Evolutionary conservation across 768 basidiomycete genomes (phyloP).

Genomic region (Xanthoconium purpureum): DNA sequence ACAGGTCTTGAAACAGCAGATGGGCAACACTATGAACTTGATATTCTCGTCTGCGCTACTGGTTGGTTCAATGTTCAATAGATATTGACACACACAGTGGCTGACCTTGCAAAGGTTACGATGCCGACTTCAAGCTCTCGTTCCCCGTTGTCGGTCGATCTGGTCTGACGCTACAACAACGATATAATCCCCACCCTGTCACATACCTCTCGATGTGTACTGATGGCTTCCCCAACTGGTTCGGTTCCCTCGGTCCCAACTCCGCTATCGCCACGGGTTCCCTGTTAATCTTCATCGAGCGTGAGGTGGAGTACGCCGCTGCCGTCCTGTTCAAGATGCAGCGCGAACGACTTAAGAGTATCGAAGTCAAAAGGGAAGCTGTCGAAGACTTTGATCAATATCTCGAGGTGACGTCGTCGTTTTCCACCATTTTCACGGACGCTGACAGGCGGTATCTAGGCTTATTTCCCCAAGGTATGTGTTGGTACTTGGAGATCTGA

Average conservation of each 20-base stretch:
- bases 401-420: constrained; percentile 39
- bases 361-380: constrained; percentile 57
- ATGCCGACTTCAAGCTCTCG: constrained; percentile 45
- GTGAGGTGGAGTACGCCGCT: constrained; percentile 56
- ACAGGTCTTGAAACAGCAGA: constrained; percentile 57
- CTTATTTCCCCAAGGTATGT: constrained; percentile 16
- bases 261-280: constrained; percentile 53
- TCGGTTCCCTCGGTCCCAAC: constrained; percentile 56
- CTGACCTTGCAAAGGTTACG: constrained; percentile 31
- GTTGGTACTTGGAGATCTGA: neutral
- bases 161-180: constrained; percentile 49
- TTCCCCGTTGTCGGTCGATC: constrained; percentile 54
- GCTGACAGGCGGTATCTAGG: constrained; percentile 1
- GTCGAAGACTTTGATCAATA: constrained; percentile 62
- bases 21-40: constrained; percentile 51
- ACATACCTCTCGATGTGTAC: constrained; percentile 59
- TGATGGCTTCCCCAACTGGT: constrained; percentile 71
- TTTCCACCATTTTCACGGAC: too few relatives aligned
- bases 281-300: constrained; percentile 53
- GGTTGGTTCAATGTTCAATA: constrained; percentile 24
- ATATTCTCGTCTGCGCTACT: constrained; percentile 63
- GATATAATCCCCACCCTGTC: constrained; percentile 51
- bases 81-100: neutral
- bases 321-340: constrained; percentile 59
- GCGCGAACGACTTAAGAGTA: constrained; percentile 58